A percentile compares a stretch with the other conserved stretches of the same genome.
Evolutionary conservation across 805 yeast species (phyloP).

Genomic region (Kluyveromyces nonfermentans): DNA sequence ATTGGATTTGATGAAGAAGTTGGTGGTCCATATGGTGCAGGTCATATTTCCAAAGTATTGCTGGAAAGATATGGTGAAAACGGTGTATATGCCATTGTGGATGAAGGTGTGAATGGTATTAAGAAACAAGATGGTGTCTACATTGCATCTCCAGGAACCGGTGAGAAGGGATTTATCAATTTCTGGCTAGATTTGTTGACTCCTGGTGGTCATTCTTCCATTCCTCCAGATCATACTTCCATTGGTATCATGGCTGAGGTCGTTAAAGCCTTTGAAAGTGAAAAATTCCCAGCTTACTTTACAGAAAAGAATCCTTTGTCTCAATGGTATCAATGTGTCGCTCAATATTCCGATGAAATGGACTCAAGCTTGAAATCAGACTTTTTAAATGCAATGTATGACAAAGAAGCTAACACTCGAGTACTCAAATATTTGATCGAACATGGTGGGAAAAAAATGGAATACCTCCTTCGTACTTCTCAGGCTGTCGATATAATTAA

Average conservation of each 20-base stretch:
- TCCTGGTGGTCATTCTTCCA: constrained; percentile 52
- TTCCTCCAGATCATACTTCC: constrained; percentile 60
- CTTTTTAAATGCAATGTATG: constrained; percentile 10
- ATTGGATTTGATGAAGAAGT: constrained; percentile 75
- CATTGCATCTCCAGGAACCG: constrained; percentile 42
- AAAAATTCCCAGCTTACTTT: constrained; percentile 37
- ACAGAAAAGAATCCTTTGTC: constrained; percentile 49
- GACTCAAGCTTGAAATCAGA: constrained; percentile 7
- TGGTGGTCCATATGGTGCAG: constrained; percentile 55
- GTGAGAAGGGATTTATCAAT: constrained; percentile 50
- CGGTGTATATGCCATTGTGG: constrained; percentile 52
- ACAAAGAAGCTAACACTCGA: constrained; percentile 9
- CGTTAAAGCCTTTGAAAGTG: constrained; percentile 42
- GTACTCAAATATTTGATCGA: constrained; percentile 10
- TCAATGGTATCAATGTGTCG: constrained; percentile 50
- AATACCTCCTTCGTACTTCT: constrained; percentile 37
- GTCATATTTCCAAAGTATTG: constrained; percentile 36
- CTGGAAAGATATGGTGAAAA: constrained; percentile 47
- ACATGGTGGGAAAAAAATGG: constrained; percentile 14
- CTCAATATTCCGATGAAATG: constrained; percentile 28
- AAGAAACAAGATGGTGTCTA: constrained; percentile 33
- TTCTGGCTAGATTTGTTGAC: constrained; percentile 29
- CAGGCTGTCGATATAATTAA: constrained; percentile 48
- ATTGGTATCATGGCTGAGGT: constrained; percentile 62
- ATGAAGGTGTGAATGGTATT: constrained; percentile 47